phyloP scores from a whole-genome alignment of 2,329 filamentous ascomycete genomes.

The Allantophomopsis cytisporea region DNA sequence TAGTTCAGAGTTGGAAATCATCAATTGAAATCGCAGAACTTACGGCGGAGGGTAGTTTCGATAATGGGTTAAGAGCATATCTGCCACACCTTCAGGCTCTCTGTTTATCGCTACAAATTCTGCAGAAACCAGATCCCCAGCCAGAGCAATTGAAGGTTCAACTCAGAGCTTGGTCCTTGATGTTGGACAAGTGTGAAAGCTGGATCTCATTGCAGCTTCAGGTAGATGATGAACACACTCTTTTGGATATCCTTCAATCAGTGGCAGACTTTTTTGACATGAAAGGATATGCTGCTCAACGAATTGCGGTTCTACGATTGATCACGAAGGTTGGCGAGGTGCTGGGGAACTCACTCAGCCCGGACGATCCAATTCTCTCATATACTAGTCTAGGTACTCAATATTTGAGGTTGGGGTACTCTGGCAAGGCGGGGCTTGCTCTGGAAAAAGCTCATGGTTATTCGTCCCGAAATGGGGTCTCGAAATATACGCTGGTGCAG shows the following conservation, averaged over 20 bases:
- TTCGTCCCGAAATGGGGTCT: constrained; percentile 22
- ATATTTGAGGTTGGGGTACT: constrained; percentile 45
- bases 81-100: constrained; percentile 12
- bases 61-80: constrained; percentile 10
- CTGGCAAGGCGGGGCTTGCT: constrained; percentile 37
- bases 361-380: constrained; percentile 25
- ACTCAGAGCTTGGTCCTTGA: constrained; percentile 17
- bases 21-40: too few species aligned
- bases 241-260: constrained; percentile 35
- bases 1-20: too few species aligned
- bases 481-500: constrained; percentile 30
- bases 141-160: constrained; percentile 10
- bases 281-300: constrained; percentile 35
- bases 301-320: constrained; percentile 32
- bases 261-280: constrained; percentile 42
- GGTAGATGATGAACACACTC: constrained; percentile 34
- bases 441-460: constrained; percentile 45
- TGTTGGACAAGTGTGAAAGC: constrained; percentile 28
- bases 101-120: constrained; percentile 10
- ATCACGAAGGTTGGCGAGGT: constrained; percentile 32
- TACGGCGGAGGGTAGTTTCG: too few species aligned
- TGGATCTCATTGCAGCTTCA: constrained; percentile 24
- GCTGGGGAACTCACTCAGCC: constrained; percentile 21
- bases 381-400: constrained; percentile 31
- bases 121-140: constrained; percentile 11